A percentile compares a stretch with the other conserved stretches of the same genome.
These are phyloP conservation scores for Candida anutae DNA, from an alignment of 1,139 yeast genomes.

Conservation along the genomic window DNA sequence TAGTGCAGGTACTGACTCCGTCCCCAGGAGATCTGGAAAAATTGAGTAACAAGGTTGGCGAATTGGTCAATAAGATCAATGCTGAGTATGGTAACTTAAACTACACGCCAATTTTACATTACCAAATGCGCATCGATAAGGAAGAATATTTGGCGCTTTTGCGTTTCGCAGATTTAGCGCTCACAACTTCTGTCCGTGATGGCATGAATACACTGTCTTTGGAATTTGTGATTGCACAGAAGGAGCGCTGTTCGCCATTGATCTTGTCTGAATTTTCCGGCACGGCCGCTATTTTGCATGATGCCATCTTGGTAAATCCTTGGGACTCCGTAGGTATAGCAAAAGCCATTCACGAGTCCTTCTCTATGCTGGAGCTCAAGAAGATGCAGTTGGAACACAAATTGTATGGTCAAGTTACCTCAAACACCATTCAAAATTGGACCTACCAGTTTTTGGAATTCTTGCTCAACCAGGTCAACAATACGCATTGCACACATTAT, in stretches of 20 bases:
- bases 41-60: conserved; percentile 73
- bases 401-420: conserved; percentile 56
- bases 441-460: conserved; percentile 53
- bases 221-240: conserved; percentile 87
- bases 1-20: conserved; percentile 89
- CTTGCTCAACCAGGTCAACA: conserved; percentile 43
- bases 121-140: conserved; percentile 80
- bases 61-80: conserved; percentile 71
- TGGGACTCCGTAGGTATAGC: conserved; percentile 97
- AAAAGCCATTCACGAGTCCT: conserved; percentile 65
- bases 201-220: conserved; percentile 95
- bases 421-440: conserved; percentile 80
- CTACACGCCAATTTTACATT: conserved; percentile 81
- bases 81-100: conserved; percentile 76
- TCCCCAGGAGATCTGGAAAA: conserved; percentile 50
- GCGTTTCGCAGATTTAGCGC: conserved; percentile 82
- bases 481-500: conserved; percentile 41
- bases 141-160: conserved; percentile 86
- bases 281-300: conserved; percentile 70
- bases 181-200: conserved; percentile 86
- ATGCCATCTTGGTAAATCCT: conserved; percentile 85
- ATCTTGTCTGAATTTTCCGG: conserved; percentile 92
- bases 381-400: conserved; percentile 39
- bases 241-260: conserved; percentile 63
- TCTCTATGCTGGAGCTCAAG: conserved; percentile 40